phyloP scores from a whole-genome alignment of 2,329 filamentous ascomycete genomes.

The Neurospora crassa region DNA sequence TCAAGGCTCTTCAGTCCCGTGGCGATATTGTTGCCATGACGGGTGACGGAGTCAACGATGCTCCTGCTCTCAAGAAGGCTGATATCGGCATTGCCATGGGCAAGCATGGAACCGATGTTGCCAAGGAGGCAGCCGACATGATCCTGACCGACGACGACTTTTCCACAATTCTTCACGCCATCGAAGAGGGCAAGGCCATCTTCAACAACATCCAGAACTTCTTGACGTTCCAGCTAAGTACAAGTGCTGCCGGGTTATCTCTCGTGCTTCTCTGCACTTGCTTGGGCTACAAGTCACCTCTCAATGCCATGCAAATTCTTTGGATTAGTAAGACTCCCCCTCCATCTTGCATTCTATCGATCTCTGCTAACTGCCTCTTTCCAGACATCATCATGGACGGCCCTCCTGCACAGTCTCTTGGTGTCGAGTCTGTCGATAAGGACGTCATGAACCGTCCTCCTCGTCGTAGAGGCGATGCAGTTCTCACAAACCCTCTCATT shows the following conservation, averaged over 20 bases:
- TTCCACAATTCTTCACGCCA: slow-evolving; percentile 83
- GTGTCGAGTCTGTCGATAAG: slow-evolving; percentile 88
- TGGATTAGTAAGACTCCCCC: slow-evolving; percentile 78
- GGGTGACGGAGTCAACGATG: slow-evolving; percentile 95
- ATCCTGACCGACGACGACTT: slow-evolving; percentile 86
- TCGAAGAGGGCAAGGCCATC: slow-evolving; percentile 97
- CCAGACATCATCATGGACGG: slow-evolving; percentile 99
- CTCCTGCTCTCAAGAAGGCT: slow-evolving; percentile 89
- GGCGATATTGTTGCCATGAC: slow-evolving; percentile 99
- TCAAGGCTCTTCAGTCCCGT: slow-evolving; percentile 78
- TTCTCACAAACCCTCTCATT: slow-evolving; percentile 77
- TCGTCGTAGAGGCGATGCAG: slow-evolving; percentile 74
- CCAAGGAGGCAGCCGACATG: slow-evolving; percentile 94
- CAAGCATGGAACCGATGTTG: slow-evolving; percentile 86
- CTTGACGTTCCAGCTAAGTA: slow-evolving; percentile 95
- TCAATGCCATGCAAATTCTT: slow-evolving; percentile 99
- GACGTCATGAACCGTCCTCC: slow-evolving; percentile 90
- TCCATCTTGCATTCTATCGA: neutral
- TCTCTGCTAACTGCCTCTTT: neutral
- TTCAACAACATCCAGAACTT: slow-evolving; percentile 99
- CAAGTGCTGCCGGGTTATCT: slow-evolving; percentile 84
- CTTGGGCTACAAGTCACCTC: slow-evolving; percentile 85
- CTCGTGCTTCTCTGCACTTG: slow-evolving; percentile 88
- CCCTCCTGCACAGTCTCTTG: slow-evolving; percentile 90
- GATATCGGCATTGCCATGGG: slow-evolving; percentile 99